phyloP scores from a whole-genome alignment of 129 eudicot species.

The Oenanthe sinensis region DNA sequence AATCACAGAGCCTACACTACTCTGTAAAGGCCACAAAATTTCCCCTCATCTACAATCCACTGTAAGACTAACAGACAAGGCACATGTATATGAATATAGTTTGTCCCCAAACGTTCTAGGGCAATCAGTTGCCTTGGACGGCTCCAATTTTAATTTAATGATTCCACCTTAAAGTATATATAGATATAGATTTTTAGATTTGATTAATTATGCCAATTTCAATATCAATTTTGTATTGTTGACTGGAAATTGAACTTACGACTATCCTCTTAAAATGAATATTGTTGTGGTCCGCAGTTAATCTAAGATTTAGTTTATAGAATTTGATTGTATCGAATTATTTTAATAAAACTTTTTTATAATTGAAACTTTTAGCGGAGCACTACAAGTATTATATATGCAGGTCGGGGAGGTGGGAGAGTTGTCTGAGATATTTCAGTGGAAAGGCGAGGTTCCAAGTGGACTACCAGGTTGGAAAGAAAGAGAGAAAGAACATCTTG shows the following conservation, averaged over 20 bases:
- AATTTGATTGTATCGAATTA: neutral
- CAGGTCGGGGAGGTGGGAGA: slow-evolving; percentile 71
- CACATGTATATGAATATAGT: no score
- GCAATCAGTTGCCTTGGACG: no score
- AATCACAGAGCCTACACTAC: neutral
- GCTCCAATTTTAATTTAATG: no score
- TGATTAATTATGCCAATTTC: no score
- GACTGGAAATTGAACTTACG: neutral
- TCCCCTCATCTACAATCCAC: neutral
- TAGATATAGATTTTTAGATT: no score
- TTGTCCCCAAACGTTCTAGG: no score
- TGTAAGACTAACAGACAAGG: no score
- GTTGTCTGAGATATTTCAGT: slow-evolving; percentile 77
- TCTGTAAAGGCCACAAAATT: neutral
- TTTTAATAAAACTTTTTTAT: neutral
- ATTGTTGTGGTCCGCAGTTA: neutral
- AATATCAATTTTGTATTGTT: neutral
- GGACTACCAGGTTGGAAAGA: slow-evolving; percentile 76
- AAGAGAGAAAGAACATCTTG: slow-evolving; percentile 56
- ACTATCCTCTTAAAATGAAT: neutral
- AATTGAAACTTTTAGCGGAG: neutral
- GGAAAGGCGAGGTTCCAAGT: slow-evolving; percentile 83
- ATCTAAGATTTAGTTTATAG: neutral
- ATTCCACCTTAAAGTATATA: no score
- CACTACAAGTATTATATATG: neutral